Evolutionary conservation across 805 yeast species (phyloP), one percentile per base, ranked within the genome.

Genomic region (Zygoascus bituminiphila): DNA sequence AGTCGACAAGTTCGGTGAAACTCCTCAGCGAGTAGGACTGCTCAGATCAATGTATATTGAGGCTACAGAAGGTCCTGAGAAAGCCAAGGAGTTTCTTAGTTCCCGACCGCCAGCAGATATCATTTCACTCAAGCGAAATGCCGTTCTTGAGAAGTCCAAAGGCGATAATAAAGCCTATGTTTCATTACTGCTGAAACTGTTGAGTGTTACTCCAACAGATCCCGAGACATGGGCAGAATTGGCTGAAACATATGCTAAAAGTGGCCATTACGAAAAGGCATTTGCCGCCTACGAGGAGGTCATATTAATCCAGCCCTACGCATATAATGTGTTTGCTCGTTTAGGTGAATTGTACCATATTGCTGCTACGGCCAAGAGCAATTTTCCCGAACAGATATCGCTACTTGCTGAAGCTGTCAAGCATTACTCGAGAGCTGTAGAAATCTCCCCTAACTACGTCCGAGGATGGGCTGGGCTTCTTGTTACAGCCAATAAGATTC

Each of bases 201-300:
- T 86, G 46, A 82, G 80, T 47, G 66, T 73, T 45, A 79, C 76
- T 56, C 96, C 97, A 1, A 62, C 81, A 19, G 98, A 93, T 63
- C 69, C 77, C 2, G 80, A 83, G 53, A 69, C 84, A 1, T 88
- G 95, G 95, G 72, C 79, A 43, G 95, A 86, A 63, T 69, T 88
- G 48, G 83, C 80, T 2, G 77, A 78, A 33, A 69, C 75, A n/a
- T 91, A 91, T 61, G 64, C 64, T 21, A 62, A 68, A 12, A 52
- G 73, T 7, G 88, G 88, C 1, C 79, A 81, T 58, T 80, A 75
- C 54, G 82, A 78, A 31, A 79, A 81, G 56, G 82, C 93, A 0
- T 72, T 84, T 5, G 78, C 73, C 61, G 73, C 86, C 48, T 73
- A 76, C 23, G 79, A 85, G 59, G 96, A 91, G 60, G 76, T 85